These are phyloP conservation scores for Butyriboletus loyo DNA, from an alignment of 768 basidiomycete genomes.

Conservation along the genomic window DNA sequence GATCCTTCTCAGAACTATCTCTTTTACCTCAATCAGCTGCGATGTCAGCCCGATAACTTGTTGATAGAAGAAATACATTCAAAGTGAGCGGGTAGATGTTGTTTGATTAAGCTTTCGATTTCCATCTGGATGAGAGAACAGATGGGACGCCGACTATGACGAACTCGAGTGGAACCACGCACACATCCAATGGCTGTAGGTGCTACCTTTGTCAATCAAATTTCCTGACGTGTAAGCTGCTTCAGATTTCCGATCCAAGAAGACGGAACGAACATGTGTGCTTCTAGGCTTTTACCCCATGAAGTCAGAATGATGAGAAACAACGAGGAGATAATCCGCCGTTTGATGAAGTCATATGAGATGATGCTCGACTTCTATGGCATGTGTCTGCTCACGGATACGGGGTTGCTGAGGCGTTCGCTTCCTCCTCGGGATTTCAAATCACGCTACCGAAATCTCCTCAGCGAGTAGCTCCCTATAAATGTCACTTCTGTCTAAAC, in stretches of 20 bases:
- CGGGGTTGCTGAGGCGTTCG: constrained; percentile 57
- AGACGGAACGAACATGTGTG: constrained; percentile 65
- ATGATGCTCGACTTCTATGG: constrained; percentile 84
- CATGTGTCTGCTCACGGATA: constrained; percentile 57
- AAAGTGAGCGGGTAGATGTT: constrained; percentile 36
- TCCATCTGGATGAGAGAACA: constrained; percentile 25
- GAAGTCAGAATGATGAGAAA: constrained; percentile 58
- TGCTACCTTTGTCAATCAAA: constrained; percentile 5
- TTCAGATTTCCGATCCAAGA: constrained; percentile 71
- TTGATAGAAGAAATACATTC: constrained; percentile 62
- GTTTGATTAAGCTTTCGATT: not conserved
- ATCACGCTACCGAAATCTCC: constrained; percentile 61
- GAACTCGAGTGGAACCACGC: constrained; percentile 67
- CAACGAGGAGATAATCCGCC: constrained; percentile 44
- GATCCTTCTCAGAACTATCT: constrained; percentile 43
- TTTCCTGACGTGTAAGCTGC: not conserved
- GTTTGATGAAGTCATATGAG: constrained; percentile 57
- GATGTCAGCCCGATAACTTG: constrained; percentile 60
- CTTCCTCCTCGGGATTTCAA: constrained; percentile 46
- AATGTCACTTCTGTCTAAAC: not conserved
- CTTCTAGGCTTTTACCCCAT: constrained; percentile 64
- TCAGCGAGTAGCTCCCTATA: constrained; percentile 45
- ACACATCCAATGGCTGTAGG: constrained; percentile 80
- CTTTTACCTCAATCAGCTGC: constrained; percentile 58
- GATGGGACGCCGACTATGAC: constrained; percentile 63